Evolutionary conservation across 176 grass and related monocot genomes (phyloP).

Genomic region (Elymus sibiricus): DNA sequence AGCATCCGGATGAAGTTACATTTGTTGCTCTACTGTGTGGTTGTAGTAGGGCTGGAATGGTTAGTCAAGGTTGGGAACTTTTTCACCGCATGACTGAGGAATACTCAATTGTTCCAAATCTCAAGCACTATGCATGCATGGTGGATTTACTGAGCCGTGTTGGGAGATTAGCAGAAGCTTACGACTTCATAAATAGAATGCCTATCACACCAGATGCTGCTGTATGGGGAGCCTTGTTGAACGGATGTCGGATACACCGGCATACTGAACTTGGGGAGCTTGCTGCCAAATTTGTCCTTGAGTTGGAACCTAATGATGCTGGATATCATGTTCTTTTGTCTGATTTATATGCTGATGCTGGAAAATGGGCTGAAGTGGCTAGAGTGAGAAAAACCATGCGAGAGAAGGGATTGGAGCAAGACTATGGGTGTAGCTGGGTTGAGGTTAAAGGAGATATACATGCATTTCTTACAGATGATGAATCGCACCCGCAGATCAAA

Average conservation of each 20-base stretch:
- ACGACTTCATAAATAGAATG: constrained; percentile 77
- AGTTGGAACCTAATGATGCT: constrained; percentile 66
- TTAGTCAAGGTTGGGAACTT: constrained; percentile 66
- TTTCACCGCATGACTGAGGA: constrained; percentile 66
- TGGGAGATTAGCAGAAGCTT: constrained; percentile 63
- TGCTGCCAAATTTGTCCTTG: constrained; percentile 70
- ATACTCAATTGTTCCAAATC: constrained; percentile 77
- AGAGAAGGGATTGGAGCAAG: constrained; percentile 68
- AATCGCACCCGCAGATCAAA: constrained; percentile 86
- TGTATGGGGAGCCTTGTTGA: constrained; percentile 84
- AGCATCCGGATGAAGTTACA: constrained; percentile 85
- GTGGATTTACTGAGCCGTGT: constrained; percentile 87
- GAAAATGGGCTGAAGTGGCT: constrained; percentile 71
- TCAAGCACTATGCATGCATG: constrained; percentile 94
- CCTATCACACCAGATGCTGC: constrained; percentile 70
- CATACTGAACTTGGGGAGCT: constrained; percentile 79
- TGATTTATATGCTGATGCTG: constrained; percentile 81
- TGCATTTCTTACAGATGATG: constrained; percentile 89
- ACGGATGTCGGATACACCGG: constrained; percentile 79
- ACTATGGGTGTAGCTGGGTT: constrained; percentile 86
- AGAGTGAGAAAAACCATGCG: constrained; percentile 81
- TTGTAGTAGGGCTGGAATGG: constrained; percentile 80
- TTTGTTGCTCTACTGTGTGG: constrained; percentile 77
- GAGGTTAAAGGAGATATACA: constrained; percentile 84
- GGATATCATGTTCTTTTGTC: constrained; percentile 83